phyloP scores from a whole-genome alignment of 1,284 basidiomycete species.

The Leucoagaricus sp. region DNA sequence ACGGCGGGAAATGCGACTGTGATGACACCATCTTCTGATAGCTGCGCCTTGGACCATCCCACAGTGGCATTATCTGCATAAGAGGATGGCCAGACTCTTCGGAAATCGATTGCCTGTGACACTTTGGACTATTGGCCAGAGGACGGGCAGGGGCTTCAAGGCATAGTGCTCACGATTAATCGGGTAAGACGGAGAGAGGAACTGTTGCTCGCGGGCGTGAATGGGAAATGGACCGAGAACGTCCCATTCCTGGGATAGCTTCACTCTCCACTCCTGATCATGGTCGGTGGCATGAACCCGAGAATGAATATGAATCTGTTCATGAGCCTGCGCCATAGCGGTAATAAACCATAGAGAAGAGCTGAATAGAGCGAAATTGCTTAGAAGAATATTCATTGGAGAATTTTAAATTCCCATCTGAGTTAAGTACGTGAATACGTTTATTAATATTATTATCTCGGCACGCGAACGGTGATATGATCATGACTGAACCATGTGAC shows the following conservation, averaged over 20 bases:
- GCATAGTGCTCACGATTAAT: slow-evolving; percentile 49
- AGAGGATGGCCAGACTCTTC: slow-evolving; percentile 59
- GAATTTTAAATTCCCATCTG: too few species aligned
- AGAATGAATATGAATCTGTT: too few species aligned
- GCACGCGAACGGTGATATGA: too few species aligned
- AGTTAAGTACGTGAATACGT: too few species aligned
- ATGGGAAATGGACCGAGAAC: slow-evolving; percentile 80
- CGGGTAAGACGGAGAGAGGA: slow-evolving; percentile 73
- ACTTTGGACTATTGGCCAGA: slow-evolving; percentile 32
- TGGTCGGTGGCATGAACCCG: neutral
- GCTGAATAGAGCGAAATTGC: too few species aligned
- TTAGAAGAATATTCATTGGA: too few species aligned
- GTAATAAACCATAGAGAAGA: too few species aligned
- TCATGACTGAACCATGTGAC: neutral
- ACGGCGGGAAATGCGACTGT: slow-evolving; percentile 62
- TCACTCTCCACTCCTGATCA: slow-evolving; percentile 28
- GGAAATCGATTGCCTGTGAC: slow-evolving; percentile 45
- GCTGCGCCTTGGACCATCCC: slow-evolving; percentile 49
- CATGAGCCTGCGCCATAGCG: slow-evolving; percentile 1
- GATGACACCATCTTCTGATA: slow-evolving; percentile 46
- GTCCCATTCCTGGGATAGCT: slow-evolving; percentile 35
- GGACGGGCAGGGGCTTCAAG: neutral
- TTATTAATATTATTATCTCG: too few species aligned
- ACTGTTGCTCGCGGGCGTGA: slow-evolving; percentile 79
- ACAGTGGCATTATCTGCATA: slow-evolving; percentile 63